phyloP scores from a whole-genome alignment of 139 green algal genomes.

The Pseudopediastrum boryanum region DNA sequence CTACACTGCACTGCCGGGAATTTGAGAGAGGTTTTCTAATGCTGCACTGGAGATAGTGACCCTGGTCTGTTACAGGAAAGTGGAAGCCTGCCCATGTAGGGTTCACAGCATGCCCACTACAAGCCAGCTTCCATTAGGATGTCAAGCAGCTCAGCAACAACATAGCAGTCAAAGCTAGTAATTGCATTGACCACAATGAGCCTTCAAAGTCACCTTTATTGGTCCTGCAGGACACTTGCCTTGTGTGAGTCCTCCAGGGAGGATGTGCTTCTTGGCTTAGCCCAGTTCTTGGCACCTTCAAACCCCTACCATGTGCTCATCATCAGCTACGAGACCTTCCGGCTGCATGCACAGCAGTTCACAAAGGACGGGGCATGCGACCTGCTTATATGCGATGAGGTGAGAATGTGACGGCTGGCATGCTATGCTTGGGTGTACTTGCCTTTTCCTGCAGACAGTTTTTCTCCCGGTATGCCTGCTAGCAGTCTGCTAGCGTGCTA shows the following conservation, averaged over 20 bases:
- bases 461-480: no score
- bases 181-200: no score
- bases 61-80: neutral
- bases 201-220: no score
- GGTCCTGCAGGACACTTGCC: slow-evolving; percentile 74
- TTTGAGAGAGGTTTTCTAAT: no score
- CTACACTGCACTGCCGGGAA: no score
- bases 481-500: no score
- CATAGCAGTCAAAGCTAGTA: neutral
- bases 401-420: slow-evolving; percentile 6
- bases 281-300: slow-evolving; percentile 72
- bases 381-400: slow-evolving; percentile 98
- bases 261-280: slow-evolving; percentile 85
- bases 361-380: slow-evolving; percentile 71
- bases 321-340: slow-evolving; percentile 96
- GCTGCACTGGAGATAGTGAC: neutral
- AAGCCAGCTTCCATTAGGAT: neutral
- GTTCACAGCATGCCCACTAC: neutral
- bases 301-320: slow-evolving; percentile 53
- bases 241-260: slow-evolving; percentile 88
- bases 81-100: neutral
- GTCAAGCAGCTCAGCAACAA: neutral
- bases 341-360: slow-evolving; percentile 84
- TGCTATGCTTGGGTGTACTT: neutral
- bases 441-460: neutral